These are phyloP conservation scores for Ceratocystis alfenasii DNA, from an alignment of 2,329 filamentous ascomycete species.

Conservation along the genomic window DNA sequence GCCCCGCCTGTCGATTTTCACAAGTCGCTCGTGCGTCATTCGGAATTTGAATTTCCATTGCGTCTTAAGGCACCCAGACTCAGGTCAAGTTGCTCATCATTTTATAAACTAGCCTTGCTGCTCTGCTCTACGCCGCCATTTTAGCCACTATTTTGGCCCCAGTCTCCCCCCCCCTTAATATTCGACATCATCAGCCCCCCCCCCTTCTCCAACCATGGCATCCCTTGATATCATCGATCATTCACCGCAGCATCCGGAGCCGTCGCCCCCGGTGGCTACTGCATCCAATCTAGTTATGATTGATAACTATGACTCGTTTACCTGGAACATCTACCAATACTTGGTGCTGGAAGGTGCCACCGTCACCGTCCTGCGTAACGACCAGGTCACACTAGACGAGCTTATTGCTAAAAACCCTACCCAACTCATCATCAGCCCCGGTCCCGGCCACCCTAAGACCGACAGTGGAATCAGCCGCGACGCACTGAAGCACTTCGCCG, in stretches of 20 bases:
- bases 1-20: constrained; percentile 4
- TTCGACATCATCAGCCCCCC: neutral
- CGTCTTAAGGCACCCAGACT: neutral
- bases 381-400: constrained; percentile 76
- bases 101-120: neutral
- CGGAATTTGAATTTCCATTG: neutral
- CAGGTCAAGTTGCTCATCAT: neutral
- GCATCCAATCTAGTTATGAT: constrained; percentile 90
- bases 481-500: constrained; percentile 80
- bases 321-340: constrained; percentile 99
- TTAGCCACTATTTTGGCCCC: neutral
- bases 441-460: constrained; percentile 79
- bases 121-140: neutral
- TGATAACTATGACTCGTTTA: constrained; percentile 99
- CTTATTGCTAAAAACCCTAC: constrained; percentile 75
- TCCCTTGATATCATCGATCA: constrained; percentile 53
- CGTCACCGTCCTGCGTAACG: constrained; percentile 83
- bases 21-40: neutral
- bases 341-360: constrained; percentile 88
- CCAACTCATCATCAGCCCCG: constrained; percentile 87
- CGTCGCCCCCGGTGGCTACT: constrained; percentile 58
- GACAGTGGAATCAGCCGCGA: constrained; percentile 91
- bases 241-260: constrained; percentile 73
- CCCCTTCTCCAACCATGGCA: constrained; percentile 34
- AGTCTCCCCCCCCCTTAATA: neutral